Evolutionary conservation across 2,329 filamentous ascomycete species (phyloP), one percentile per base, ranked within the genome.

Genomic region (Magnaporthales sp.): DNA sequence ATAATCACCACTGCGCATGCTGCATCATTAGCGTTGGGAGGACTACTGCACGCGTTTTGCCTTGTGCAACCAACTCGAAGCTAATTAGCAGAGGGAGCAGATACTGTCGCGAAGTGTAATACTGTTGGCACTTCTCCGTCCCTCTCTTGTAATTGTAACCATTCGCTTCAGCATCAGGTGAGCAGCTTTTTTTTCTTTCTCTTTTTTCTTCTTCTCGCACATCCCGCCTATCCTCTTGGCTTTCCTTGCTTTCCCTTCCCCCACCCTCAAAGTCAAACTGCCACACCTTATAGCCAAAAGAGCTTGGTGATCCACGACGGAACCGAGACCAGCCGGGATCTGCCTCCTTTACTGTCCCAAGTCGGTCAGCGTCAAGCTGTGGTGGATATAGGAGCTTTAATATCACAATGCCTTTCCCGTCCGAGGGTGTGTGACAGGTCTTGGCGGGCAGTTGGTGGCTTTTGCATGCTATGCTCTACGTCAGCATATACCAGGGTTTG

Each of bases 301-400:
- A 15, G 38, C 38, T 46, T 46, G 38, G n/a, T 46, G 38, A 46
- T 46, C 38, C n/a, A 46, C n/a, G 29, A 63, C 61, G 61, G 61
- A 63, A 63, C 61, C 61, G 19, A 31, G 24, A 63, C 24, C 61
- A 63, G 61, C 61, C 61, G 61, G n/a, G 61, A 63, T 63, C 61
- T 63, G 61, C 24, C 61, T 31, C 31, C n/a, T 31, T 27, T 31
- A 22, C 11, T 31, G 11, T 63, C 61, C 29, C 22, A 27, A 63
- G 26, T 27, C 22, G 26, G 61, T 15, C 61, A 63, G 31, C 19
- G 3, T 31, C 29, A 63, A 63, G 31, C 61, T 10, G 11, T 27
- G 56, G 10, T 2, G 26, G 3, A 26, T 29, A 32, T 22, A 63
- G 27, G 11, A 31, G n/a, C 38, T 46, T 46, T 6, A 46, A 46